Percentiles rank a stretch among this genome's conserved stretches.
Evolutionary conservation across 2,329 filamentous ascomycete genomes (phyloP).

Genomic region (Talaromyces sp.): DNA sequence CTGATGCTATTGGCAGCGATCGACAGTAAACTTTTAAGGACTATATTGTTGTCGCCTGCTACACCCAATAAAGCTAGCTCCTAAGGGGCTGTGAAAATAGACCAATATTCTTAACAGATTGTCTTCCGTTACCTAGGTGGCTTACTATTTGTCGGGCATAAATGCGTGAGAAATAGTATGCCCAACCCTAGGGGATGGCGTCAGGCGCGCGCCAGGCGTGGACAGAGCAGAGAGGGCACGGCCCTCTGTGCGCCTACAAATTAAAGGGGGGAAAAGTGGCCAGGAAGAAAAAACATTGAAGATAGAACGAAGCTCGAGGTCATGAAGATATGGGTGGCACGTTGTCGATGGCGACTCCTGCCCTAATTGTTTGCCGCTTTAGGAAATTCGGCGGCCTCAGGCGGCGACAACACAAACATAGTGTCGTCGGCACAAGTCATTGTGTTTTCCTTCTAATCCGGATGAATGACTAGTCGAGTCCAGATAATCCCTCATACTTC

Average conservation of each 20-base stretch:
- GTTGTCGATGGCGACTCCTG: neutral
- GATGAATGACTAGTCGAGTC: too few species aligned
- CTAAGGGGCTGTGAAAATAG: neutral
- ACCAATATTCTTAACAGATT: neutral
- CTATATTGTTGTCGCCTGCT: neutral
- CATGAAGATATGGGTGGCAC: neutral
- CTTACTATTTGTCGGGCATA: slow-evolving; percentile 21
- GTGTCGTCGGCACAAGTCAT: neutral
- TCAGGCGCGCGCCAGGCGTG: neutral
- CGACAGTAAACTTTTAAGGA: neutral
- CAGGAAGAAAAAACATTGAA: neutral
- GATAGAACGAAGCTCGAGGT: neutral
- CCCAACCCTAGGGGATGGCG: slow-evolving; percentile 2
- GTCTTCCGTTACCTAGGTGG: slow-evolving; percentile 5
- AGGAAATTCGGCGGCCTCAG: neutral
- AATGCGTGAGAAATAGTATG: slow-evolving; percentile 19
- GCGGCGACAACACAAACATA: neutral
- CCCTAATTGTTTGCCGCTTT: neutral
- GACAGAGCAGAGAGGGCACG: neutral
- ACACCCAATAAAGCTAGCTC: neutral
- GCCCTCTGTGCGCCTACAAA: neutral
- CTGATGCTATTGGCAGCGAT: neutral
- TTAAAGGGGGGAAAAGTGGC: neutral
- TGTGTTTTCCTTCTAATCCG: neutral
- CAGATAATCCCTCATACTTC: neutral